Base-by-base conservation (phyloP, 805 yeast genomes). In the Candida gorgasii region DNA sequence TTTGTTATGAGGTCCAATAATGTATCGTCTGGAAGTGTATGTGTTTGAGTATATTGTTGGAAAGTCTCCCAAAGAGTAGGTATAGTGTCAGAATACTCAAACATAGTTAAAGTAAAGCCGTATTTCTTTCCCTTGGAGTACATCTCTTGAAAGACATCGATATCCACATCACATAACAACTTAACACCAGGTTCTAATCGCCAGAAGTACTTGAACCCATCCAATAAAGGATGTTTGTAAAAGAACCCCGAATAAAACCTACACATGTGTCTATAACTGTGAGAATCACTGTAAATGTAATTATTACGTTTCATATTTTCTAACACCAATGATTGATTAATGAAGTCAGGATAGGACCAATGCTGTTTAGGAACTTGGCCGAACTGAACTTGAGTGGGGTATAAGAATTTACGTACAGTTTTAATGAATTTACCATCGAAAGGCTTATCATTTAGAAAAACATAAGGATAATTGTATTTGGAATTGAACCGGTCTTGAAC, bases 231-330 rank as follows among this genome's bases (percentile, higher is more conserved):
- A 55, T 84, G 84, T 40, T 76, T 65, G 61, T 74, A 82, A 62
- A 86, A 84, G 51, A 82, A 84, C 46, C 78, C 78, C 20, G 70
- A 63, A 41, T 63, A 70, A 49, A 56, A 73, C 32, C 79, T 57
- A 47, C 78, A 73, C 95, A 86, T 86, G 58, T 82, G 84, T 48
- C 92, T 69, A 58, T 86, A 86, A 13, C 80, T 67, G 41, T 78
- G 76, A 12, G 76, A 69, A 11, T 66, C 78, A 12, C 83, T 89
- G 56, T 85, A 85, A 19, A 82, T 72, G 9, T 52, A 41, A 8
- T 36, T 12, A 5, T 18, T 29, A 22, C 37, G 20, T 3, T 34
- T 8, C 30, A 43, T 39, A 13, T 40, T 29, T 23, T 32, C 36
- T 15, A 17, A 42, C 9, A 58, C 61, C 61, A 67, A 38, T 1